phyloP scores from a whole-genome alignment of 345 rosid species.

The Salix dunnii region DNA sequence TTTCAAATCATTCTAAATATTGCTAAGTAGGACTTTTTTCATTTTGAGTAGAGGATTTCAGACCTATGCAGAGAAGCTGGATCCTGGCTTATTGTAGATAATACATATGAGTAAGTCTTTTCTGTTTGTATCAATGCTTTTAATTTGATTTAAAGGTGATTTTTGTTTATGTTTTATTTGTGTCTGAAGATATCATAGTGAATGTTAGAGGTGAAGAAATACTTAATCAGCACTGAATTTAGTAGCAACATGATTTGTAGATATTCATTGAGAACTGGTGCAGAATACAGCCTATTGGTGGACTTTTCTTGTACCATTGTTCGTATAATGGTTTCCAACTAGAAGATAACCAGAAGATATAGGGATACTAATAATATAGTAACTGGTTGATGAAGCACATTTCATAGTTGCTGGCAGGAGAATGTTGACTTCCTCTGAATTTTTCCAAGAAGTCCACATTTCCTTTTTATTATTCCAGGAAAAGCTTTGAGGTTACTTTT shows the following conservation, averaged over 20 bases:
- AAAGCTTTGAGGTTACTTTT: not conserved
- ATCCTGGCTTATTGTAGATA: constrained; percentile 94
- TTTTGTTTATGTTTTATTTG: not conserved
- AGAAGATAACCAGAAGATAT: not conserved
- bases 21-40: constrained; percentile 17
- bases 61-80: constrained; percentile 75
- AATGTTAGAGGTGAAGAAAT: not conserved
- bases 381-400: not conserved
- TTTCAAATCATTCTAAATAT: not conserved
- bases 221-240: not conserved
- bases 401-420: not conserved
- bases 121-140: constrained; percentile 11
- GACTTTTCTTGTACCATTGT: not conserved
- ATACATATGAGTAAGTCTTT: constrained; percentile 86
- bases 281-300: not conserved
- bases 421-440: not conserved
- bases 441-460: not conserved
- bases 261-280: not conserved
- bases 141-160: not conserved
- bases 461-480: not conserved
- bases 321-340: not conserved
- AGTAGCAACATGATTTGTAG: not conserved
- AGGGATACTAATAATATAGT: not conserved
- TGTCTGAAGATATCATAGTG: not conserved
- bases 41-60: constrained; percentile 69